phyloP scores from a whole-genome alignment of 179 eudicot species.

The Camellia oleifera region DNA sequence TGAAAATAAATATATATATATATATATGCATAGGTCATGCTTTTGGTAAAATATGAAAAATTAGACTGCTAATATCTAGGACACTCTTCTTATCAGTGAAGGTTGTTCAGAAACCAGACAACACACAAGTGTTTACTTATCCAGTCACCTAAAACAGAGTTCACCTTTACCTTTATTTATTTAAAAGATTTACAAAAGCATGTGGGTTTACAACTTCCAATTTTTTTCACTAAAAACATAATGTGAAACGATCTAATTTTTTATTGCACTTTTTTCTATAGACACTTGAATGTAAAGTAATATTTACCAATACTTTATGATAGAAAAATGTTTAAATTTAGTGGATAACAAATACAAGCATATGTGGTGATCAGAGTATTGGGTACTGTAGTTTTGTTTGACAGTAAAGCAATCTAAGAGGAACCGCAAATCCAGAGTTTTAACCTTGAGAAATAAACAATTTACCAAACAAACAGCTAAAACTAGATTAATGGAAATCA shows the following conservation, averaged over 20 bases:
- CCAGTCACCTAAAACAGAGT: neutral
- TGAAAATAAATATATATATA: neutral
- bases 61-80: neutral
- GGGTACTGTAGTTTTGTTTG: too few relatives aligned
- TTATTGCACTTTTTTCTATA: neutral
- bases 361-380: too few relatives aligned
- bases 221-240: neutral
- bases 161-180: slow-evolving; percentile 1
- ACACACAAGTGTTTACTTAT: neutral
- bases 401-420: too few relatives aligned
- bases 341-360: neutral
- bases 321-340: neutral
- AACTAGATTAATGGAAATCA: too few relatives aligned
- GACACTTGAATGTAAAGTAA: neutral
- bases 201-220: neutral
- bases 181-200: neutral
- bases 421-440: too few relatives aligned
- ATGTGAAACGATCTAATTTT: neutral
- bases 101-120: neutral
- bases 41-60: neutral
- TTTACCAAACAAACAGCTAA: too few relatives aligned
- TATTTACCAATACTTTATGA: neutral
- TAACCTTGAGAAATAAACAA: too few relatives aligned
- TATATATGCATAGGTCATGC: neutral
- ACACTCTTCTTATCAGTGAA: too few relatives aligned